Evolutionary conservation across 306 rosid species (phyloP).

Genomic region (Sesbania bispinosa): DNA sequence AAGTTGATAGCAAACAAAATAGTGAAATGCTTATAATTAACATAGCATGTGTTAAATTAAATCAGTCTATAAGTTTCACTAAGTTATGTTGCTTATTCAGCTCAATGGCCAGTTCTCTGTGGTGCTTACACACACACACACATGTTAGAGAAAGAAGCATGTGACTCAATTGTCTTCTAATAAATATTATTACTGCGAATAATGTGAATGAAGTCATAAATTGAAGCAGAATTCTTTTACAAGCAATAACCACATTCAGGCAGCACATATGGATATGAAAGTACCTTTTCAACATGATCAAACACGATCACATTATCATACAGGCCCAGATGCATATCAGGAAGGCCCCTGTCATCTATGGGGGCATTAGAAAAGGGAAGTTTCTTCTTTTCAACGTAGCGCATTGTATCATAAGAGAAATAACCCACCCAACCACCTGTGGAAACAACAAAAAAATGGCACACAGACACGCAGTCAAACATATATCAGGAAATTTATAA

Average conservation of each 20-base stretch:
- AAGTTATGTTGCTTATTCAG: slow-evolving; percentile 7
- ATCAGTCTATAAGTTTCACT: not conserved
- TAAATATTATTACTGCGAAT: not conserved
- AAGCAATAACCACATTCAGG: not conserved
- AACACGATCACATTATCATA: slow-evolving; percentile 88
- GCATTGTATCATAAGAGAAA: slow-evolving; percentile 95
- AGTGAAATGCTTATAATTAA: not conserved
- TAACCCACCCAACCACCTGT: slow-evolving; percentile 98
- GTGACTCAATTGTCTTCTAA: not conserved
- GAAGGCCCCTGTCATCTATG: slow-evolving; percentile 82
- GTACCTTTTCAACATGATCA: slow-evolving; percentile 94
- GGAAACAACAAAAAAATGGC: too few species aligned
- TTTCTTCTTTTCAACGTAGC: slow-evolving; percentile 89
- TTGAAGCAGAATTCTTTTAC: slow-evolving; percentile 2
- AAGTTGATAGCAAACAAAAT: not conserved
- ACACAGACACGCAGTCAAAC: slow-evolving; percentile 2
- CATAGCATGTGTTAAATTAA: not conserved
- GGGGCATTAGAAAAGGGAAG: slow-evolving; percentile 87
- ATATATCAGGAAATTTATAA: not conserved
- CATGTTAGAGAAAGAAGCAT: not conserved
- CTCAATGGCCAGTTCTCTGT: not conserved
- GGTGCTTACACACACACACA: not conserved
- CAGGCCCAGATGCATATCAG: slow-evolving; percentile 94
- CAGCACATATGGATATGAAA: slow-evolving; percentile 5
- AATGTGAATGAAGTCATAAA: not conserved